Percentiles rank a stretch among this genome's conserved stretches.
These are phyloP conservation scores for Globisporangium rhizosaccharum DNA, from an alignment of 352 stramenopile species.

Conservation along the genomic window DNA sequence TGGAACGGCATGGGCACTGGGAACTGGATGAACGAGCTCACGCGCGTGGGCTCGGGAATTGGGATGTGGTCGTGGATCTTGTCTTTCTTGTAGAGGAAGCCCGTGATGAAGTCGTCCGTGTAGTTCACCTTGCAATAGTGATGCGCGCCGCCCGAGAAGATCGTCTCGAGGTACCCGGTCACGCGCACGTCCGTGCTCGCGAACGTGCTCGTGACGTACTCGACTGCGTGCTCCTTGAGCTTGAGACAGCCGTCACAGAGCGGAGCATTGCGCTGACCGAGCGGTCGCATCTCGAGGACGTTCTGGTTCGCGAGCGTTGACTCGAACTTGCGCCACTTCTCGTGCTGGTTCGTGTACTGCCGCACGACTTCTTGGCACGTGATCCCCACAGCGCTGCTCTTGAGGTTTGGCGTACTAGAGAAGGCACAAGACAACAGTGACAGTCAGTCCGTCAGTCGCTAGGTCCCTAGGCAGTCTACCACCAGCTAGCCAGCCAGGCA, in stretches of 20 bases:
- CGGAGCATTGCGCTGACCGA: conserved; percentile 76
- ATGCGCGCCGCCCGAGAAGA: conserved; percentile 74
- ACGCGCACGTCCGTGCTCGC: conserved; percentile 57
- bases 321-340: conserved; percentile 75
- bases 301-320: conserved; percentile 74
- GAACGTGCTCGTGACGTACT: conserved; percentile 72
- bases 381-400: conserved; percentile 37
- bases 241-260: conserved; percentile 78
- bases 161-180: conserved; percentile 75
- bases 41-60: conserved; percentile 77
- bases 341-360: conserved; percentile 62
- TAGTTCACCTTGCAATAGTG: conserved; percentile 84
- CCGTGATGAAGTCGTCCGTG: conserved; percentile 81
- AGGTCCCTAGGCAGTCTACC: background rate
- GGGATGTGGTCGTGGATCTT: conserved; percentile 89
- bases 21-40: conserved; percentile 87
- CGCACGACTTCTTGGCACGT: conserved; percentile 79
- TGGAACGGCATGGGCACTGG: conserved; percentile 87
- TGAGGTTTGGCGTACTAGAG: conserved; percentile 63
- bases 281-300: conserved; percentile 69
- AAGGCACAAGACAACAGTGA: background rate
- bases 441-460: conserved; percentile 3
- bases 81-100: conserved; percentile 89
- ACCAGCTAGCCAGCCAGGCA: background rate
- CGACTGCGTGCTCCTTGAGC: conserved; percentile 69